Percentiles rank a stretch among this genome's conserved stretches.
Conservation (phyloP, 2,329 filamentous ascomycete genomes). For the Xylaria sp. region DNA sequence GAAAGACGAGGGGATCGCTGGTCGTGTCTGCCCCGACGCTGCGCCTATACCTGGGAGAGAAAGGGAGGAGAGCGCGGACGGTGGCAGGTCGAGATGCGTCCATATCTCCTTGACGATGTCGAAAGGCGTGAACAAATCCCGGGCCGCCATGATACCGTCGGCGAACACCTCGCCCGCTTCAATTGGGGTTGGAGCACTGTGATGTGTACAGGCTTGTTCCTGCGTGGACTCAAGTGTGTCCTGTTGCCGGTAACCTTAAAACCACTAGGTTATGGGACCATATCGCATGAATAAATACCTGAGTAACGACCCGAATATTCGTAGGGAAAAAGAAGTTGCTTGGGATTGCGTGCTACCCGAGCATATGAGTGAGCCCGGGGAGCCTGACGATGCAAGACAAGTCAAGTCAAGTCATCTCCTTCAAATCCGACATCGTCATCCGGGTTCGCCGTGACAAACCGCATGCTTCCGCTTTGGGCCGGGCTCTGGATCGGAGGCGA, state of each 20-base stretch:
- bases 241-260: too few relatives aligned
- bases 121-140: constrained; percentile 8
- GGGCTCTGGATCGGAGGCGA: not conserved
- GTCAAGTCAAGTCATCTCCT: not conserved
- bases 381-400: not conserved
- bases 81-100: constrained; percentile 25
- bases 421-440: not conserved
- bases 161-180: too few relatives aligned
- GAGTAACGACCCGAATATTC: not conserved
- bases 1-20: constrained; percentile 54
- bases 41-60: constrained; percentile 13
- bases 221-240: too few relatives aligned
- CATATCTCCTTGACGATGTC: constrained; percentile 31
- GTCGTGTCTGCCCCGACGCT: constrained; percentile 29
- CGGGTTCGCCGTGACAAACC: constrained; percentile 10
- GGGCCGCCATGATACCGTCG: constrained; percentile 10
- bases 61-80: constrained; percentile 23
- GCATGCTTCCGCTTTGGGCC: constrained; percentile 12
- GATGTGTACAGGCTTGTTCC: not conserved
- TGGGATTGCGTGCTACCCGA: not conserved
- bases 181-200: not conserved
- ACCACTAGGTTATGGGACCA: too few relatives aligned
- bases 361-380: not conserved
- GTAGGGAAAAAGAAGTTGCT: not conserved
- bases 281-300: not conserved